Base-by-base conservation (phyloP, 169 alveolate genomes). In the Plasmodium reichenowi region DNA sequence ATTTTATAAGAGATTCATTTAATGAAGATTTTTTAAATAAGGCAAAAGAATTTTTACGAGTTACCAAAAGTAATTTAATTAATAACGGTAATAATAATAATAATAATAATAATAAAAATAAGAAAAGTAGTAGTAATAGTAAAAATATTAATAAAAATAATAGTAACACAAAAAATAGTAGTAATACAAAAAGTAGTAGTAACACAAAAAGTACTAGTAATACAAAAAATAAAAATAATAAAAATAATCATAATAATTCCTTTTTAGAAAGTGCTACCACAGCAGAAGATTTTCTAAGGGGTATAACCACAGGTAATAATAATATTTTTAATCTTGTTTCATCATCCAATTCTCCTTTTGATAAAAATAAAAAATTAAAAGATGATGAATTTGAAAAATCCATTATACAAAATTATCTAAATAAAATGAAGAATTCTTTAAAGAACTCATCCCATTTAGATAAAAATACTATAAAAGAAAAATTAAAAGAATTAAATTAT, bases 21-120 rank as follows among this genome's bases (percentile, higher is more conserved):
- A 83, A 83, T 43, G 91, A 68, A 22, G 85, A 83, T 12, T 83
- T 83, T 68, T 83, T 83, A 52, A 66, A 56, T 12, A 83, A 83
- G 32, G 91, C 91, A 6, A 83, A 83, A 47, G 91, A 83, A 68
- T 83, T 83, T 56, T 47, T 83, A 17, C 67, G 91, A 15, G 83
- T 83, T 15, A 83, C 91, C 43, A 83, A 83, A 58, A 83, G 54
- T 15, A 83, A 83, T 56, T 56, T 68, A 68, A 54, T 83, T 17
- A 83, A 83, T 15, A 56, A 8, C 64, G 47, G 47, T 38, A 38
- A 38, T 38, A 38, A 38, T 38, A 38, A 38, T 38, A 32, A 32
- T 32, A 29, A 29, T 29, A 32, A 32, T 38, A 38, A 38, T 38
- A 38, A 38, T 38, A 38, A 38, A 38, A 38, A 38, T 38, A 38